Evolutionary conservation across 805 yeast species (phyloP), one percentile per base, ranked within the genome.

Genomic region (Ogataea nakhonphanomensis): DNA sequence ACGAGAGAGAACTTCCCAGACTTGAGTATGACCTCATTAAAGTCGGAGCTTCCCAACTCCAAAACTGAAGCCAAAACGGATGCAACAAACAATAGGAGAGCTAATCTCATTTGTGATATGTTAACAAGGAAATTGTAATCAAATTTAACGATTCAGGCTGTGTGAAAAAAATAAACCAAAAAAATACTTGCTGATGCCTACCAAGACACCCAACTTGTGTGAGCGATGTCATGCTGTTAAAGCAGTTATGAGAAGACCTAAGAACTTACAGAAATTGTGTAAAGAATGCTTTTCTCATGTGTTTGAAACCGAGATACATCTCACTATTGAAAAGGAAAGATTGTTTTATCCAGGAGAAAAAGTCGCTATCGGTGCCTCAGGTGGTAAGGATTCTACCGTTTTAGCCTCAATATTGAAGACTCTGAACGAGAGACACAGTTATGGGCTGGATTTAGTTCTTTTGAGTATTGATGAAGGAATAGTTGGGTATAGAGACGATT

Each of bases 311-410:
- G 99, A 93, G 59, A 85, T 93, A 48, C 99, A 93, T 67, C 76
- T 88, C 53, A 91, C 99, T 2, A 91, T 93, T 33, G 67, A 72
- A 10, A 68, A 75, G 25, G 81, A 83, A 39, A 69, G 77, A 1
- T 71, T 93, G 34, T 93, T 93, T 54, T 61, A 77, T 17, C 70
- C 66, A 0, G 98, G 98, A 11, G 99, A 93, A 57, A 74, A 67
- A 21, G 90, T 93, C 2, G 99, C 98, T 12, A 90, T 93, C 17
- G 99, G 99, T 12, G 99, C 99, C 0, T 87, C 96, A 1, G 99
- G 99, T 20, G 99, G 99, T 38, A 93, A 93, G 55, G 99, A 93
- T 61, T 87, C 96, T 4, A 93, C 99, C 0, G 99, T 93, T 1
- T 66, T 93, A 23, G 99, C 98, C 0, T 79, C 90, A 33, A 78